Evolutionary conservation across 2,329 filamentous ascomycete species (phyloP), one percentile per base, ranked within the genome.

Genomic region (Paraphoma chrysanthemicola): DNA sequence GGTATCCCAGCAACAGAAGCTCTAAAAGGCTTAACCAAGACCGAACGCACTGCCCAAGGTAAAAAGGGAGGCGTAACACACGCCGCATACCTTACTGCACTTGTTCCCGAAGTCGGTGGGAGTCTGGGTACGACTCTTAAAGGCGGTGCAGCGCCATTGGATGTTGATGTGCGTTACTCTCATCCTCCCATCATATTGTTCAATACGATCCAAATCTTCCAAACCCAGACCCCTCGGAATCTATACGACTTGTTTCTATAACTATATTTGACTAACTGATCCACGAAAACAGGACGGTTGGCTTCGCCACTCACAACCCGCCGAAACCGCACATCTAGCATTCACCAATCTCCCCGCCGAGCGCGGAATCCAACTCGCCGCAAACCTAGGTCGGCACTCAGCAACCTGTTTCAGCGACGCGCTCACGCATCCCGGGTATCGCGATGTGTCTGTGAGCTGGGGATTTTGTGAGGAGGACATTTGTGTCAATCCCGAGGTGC

Each of bases 391-490:
- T 2, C 59, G 58, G 11, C 79, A 82, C 46, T 78, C 75, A 0
- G 58, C 67, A 8, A 53, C 66, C 10, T 72, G 68, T 44, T 81
- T 81, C 57, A 51, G 44, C 0, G 68, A 67, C 17, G 58, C 64
- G 3, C 56, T 81, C 41, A 78, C 75, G 1, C 69, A 81, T 59
- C 55, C 73, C 2, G 78, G 77, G 0, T 81, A 80, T 56, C 77
- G 75, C 52, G 70, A 80, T 36, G 65, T 79, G 1, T 75, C 75
- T 0, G 75, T 77, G 2, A 79, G 74, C 1, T 82, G 77, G 54
- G 61, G 81, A 8, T 66, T 81, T 11, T 76, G 74, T 39, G 73
- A 77, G 44, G 56, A 71, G 0, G 78, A 82, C 54, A 10, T 50
- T 10, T 60, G 66, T n/a, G 63, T 81, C n/a, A 45, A 65, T 1